A percentile compares a stretch with the other conserved stretches of the same genome.
Evolutionary conservation across 805 yeast species (phyloP).

Genomic region (Barnettozyma californica): DNA sequence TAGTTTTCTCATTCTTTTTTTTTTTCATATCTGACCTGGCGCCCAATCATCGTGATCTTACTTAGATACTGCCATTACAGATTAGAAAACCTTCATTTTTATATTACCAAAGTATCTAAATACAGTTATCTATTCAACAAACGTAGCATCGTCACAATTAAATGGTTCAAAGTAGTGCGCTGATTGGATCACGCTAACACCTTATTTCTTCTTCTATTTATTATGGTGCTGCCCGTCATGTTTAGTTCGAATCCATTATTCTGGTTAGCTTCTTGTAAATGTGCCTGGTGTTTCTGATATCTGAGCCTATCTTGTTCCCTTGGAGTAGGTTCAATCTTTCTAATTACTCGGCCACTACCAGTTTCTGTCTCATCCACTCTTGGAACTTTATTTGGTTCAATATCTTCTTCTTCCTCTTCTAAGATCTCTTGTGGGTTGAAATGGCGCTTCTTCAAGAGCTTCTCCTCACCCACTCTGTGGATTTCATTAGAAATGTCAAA

Average conservation of each 20-base stretch:
- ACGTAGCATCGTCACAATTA: not conserved
- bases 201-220: conserved; percentile 34
- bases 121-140: not conserved
- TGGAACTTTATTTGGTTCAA: conserved; percentile 8
- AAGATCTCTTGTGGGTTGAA: conserved; percentile 12
- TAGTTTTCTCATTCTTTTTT: too few species aligned
- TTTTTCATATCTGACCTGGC: too few species aligned
- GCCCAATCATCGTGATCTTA: too few species aligned
- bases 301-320: conserved; percentile 8
- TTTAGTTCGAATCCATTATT: conserved; percentile 31
- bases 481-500: conserved; percentile 84
- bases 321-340: conserved; percentile 11
- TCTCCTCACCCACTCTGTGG: conserved; percentile 45
- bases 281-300: conserved; percentile 11
- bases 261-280: conserved; percentile 7
- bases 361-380: conserved; percentile 17
- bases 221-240: conserved; percentile 34
- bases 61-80: too few species aligned
- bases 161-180: not conserved
- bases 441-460: conserved; percentile 12
- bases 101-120: not conserved
- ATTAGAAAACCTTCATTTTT: not conserved
- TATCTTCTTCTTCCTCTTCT: conserved; percentile 26
- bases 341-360: conserved; percentile 15
- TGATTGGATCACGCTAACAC: not conserved